These are phyloP conservation scores for Boletus huronensis DNA, from an alignment of 768 basidiomycete species.

Conservation along the genomic window DNA sequence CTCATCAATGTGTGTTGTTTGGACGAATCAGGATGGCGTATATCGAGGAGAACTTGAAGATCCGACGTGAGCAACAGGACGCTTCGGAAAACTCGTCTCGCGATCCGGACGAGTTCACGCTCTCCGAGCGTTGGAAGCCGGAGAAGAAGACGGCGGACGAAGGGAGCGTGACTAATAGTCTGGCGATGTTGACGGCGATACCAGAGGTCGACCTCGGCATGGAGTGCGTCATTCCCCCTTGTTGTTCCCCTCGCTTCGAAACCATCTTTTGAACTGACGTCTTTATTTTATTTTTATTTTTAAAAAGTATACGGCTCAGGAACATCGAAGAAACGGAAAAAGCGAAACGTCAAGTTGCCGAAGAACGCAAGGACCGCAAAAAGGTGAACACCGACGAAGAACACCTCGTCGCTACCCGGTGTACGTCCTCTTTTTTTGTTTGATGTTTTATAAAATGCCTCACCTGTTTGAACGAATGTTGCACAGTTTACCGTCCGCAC, in stretches of 20 bases:
- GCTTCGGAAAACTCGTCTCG: conserved; percentile 42
- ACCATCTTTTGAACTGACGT: no score
- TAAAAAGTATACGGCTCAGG: conserved; percentile 72
- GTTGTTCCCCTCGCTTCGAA: not conserved
- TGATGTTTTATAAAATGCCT: not conserved
- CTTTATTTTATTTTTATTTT: no score
- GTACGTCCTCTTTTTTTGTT: conserved; percentile 44
- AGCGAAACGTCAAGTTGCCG: conserved; percentile 83
- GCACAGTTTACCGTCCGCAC: conserved; percentile 79
- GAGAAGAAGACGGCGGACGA: conserved; percentile 66
- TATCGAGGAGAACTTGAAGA: conserved; percentile 89
- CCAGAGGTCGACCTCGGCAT: conserved; percentile 98
- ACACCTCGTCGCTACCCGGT: conserved; percentile 83
- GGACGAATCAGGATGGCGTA: conserved; percentile 75
- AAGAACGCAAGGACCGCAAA: conserved; percentile 62
- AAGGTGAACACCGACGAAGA: conserved; percentile 63
- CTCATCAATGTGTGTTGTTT: not conserved
- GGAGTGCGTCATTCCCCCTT: conserved; percentile 63
- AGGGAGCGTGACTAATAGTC: conserved; percentile 88
- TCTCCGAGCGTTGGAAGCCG: conserved; percentile 61
- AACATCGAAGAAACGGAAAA: conserved; percentile 99
- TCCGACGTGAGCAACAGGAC: conserved; percentile 57
- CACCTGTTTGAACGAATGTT: not conserved
- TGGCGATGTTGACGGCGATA: conserved; percentile 96
- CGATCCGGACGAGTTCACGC: conserved; percentile 67